Evolutionary conservation across 768 basidiomycete genomes (phyloP), one percentile per base, ranked within the genome.

Genomic region (Lactarius evosmus): DNA sequence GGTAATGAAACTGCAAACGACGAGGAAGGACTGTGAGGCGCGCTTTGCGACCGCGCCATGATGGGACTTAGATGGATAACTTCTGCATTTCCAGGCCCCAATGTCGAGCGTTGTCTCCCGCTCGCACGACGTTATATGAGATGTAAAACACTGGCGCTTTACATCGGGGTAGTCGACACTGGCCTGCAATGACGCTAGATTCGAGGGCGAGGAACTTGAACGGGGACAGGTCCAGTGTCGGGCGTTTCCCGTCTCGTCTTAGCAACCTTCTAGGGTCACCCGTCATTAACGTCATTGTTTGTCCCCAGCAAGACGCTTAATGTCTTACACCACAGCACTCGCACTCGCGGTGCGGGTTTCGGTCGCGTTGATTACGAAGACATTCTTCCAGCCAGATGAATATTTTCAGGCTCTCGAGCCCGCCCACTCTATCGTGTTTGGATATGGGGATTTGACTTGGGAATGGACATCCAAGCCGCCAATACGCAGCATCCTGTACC

Each of bases 371-470:
- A 75, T 77, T 46, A 95, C 93, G 0, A 81, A 82, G 60, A 93
- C 95, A 4, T 91, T 89, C 77, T 98, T 98, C 73, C 95, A 98
- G 73, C 95, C 97, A 9, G 97, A 99, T 74, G 97, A 98, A 75
- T 97, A 91, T 75, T 98, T 89, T 70, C 97, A 99, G 72, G 84
- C 94, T 7, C 81, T 98, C 50, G 97, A 99, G 72, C 89, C 92
- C 52, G 97, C 97, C 0, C 91, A 98, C 73, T 81, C 80, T 61
- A 75, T 87, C 49, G 92, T 97, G 56, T 98, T 93, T 73, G 94
- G 95, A 52, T 93, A 93, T 75, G 96, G 95, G 2, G 82, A 87
- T 68, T 78, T 94, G 46, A 98, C 95, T 27, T 99, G 97, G 97
- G 97, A 99, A 78, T 99, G 97, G 97, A 76, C 82, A 51, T 75